phyloP scores from a whole-genome alignment of 306 rosid genomes.

The Fragaria ananassa region DNA sequence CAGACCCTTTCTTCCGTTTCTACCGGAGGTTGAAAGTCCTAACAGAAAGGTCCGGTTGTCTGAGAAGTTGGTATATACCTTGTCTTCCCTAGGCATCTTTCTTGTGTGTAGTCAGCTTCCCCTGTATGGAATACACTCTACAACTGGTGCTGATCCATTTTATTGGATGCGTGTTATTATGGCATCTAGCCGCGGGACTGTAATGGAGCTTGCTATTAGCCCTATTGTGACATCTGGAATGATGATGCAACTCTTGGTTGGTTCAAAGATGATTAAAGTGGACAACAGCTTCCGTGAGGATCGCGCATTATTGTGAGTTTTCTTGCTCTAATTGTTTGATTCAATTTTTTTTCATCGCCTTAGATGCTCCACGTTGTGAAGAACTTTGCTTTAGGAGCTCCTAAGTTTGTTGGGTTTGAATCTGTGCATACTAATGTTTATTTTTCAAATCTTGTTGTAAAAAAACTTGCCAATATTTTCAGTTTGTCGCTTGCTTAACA shows the following conservation, averaged over 20 bases:
- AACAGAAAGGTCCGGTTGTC: conserved; percentile 71
- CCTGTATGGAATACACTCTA: conserved; percentile 85
- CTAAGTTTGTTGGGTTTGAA: neutral
- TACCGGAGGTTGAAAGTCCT: conserved; percentile 77
- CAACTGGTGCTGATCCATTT: conserved; percentile 92
- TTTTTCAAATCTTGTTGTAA: neutral
- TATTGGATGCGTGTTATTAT: conserved; percentile 93
- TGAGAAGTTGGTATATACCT: conserved; percentile 45
- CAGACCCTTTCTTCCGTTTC: conserved; percentile 71
- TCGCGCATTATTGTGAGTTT: conserved; percentile 75
- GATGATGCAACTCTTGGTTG: conserved; percentile 83
- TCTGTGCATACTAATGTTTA: neutral
- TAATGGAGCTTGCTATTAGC: conserved; percentile 94
- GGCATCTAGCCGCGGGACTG: conserved; percentile 89
- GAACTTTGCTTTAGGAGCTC: neutral
- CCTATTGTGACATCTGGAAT: conserved; percentile 88
- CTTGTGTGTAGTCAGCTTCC: conserved; percentile 93
- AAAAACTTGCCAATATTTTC: neutral
- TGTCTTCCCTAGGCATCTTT: conserved; percentile 38
- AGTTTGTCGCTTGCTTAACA: neutral
- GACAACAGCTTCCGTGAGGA: conserved; percentile 87
- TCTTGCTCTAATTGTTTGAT: neutral
- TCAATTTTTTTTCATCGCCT: neutral
- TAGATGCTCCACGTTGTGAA: too few relatives aligned
- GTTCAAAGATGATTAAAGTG: conserved; percentile 80